Evolutionary conservation across 805 yeast species (phyloP).

Genomic region (Zygosaccharomyces rouxii): DNA sequence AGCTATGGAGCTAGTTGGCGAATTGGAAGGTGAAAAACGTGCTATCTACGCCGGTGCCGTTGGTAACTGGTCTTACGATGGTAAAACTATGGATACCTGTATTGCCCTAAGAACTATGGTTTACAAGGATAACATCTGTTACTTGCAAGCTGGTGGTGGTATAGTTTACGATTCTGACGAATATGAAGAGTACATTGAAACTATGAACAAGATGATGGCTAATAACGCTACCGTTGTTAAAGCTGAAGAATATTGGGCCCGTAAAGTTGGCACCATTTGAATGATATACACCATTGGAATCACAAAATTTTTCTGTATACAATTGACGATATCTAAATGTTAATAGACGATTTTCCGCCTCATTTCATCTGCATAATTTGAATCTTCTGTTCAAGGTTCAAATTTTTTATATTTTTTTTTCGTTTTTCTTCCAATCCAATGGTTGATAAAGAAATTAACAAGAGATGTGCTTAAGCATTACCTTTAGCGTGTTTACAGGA

Average conservation of each 20-base stretch:
- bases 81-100: constrained; percentile 94
- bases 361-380: background rate
- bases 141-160: constrained; percentile 98
- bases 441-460: background rate
- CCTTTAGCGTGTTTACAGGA: background rate
- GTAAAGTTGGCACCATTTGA: constrained; percentile 35
- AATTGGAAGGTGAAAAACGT: constrained; percentile 84
- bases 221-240: constrained; percentile 86
- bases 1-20: constrained; percentile 93
- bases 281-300: background rate
- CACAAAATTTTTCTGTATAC: background rate
- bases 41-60: constrained; percentile 99
- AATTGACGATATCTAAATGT: background rate
- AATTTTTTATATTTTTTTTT: background rate
- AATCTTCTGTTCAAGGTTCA: background rate
- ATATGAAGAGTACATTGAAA: constrained; percentile 90
- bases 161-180: constrained; percentile 95
- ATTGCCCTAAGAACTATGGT: constrained; percentile 98
- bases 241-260: constrained; percentile 78
- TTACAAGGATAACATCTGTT: constrained; percentile 82
- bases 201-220: constrained; percentile 95
- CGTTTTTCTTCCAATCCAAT: background rate
- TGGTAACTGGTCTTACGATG: constrained; percentile 96
- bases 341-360: background rate
- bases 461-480: background rate